Percentiles rank a stretch among this genome's conserved stretches.
phyloP scores from a whole-genome alignment of 306 rosid species.

The Pterocarpus santalinus region DNA sequence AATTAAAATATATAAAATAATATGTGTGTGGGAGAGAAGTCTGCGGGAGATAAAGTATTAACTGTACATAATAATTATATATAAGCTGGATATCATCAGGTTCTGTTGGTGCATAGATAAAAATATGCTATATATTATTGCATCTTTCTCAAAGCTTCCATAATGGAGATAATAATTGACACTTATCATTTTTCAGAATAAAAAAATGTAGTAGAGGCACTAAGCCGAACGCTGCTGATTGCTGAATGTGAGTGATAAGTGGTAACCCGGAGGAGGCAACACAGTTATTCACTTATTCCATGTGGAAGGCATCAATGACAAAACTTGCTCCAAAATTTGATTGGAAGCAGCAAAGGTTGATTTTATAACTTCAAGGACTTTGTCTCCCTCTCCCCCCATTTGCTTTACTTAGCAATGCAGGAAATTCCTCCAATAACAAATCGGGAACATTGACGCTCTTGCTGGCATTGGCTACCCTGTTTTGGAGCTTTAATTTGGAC shows the following conservation, averaged over 20 bases:
- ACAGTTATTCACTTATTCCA: background rate
- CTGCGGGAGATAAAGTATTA: too few relatives aligned
- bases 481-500: background rate
- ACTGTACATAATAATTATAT: too few relatives aligned
- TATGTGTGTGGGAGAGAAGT: too few relatives aligned
- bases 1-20: too few relatives aligned
- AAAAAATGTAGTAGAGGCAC: background rate
- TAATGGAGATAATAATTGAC: conserved; percentile 28
- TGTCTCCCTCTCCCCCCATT: background rate
- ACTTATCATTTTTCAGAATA: background rate
- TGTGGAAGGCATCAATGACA: background rate
- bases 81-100: too few relatives aligned
- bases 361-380: conserved; percentile 43
- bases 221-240: background rate
- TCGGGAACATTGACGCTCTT: conserved; percentile 33
- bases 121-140: background rate
- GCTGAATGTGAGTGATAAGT: background rate
- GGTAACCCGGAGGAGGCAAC: background rate
- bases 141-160: background rate
- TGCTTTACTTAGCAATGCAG: conserved; percentile 41
- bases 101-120: too few relatives aligned
- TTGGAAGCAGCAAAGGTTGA: conserved; percentile 38
- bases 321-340: conserved; percentile 2
- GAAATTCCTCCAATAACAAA: conserved; percentile 43
- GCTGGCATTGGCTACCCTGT: conserved; percentile 10